Evolutionary conservation across 2,329 filamentous ascomycete species (phyloP).

Genomic region (Chaetomium sp.): DNA sequence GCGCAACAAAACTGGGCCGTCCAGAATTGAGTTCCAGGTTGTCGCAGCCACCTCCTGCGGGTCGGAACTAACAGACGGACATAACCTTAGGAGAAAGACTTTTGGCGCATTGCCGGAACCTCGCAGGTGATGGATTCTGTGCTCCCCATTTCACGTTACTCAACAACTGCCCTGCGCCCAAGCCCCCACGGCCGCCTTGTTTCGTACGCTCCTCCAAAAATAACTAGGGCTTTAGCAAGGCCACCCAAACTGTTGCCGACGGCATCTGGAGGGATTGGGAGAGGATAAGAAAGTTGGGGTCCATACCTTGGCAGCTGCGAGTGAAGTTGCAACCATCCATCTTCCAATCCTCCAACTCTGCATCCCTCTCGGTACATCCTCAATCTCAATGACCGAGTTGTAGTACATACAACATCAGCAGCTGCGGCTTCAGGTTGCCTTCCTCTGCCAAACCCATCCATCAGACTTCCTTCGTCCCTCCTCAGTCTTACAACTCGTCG

Average conservation of each 20-base stretch:
- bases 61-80: neutral
- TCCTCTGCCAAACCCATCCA: neutral
- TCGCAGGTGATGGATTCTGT: neutral
- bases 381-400: neutral
- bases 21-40: too few relatives aligned
- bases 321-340: neutral
- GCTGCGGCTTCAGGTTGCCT: too few relatives aligned
- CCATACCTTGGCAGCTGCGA: neutral
- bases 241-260: neutral
- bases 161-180: neutral
- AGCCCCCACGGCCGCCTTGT: neutral
- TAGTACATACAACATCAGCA: neutral
- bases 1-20: too few relatives aligned
- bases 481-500: neutral
- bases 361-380: neutral
- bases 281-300: constrained; percentile 21
- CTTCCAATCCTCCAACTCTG: too few relatives aligned
- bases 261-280: constrained; percentile 17
- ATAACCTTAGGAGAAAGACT: neutral
- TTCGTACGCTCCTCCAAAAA: neutral
- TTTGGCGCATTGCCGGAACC: neutral
- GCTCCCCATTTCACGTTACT: neutral
- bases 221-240: neutral
- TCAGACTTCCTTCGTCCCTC: neutral
- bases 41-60: neutral